These are phyloP conservation scores for Byssoonygena ceratinophila DNA, from an alignment of 2,329 filamentous ascomycete genomes.

Conservation along the genomic window DNA sequence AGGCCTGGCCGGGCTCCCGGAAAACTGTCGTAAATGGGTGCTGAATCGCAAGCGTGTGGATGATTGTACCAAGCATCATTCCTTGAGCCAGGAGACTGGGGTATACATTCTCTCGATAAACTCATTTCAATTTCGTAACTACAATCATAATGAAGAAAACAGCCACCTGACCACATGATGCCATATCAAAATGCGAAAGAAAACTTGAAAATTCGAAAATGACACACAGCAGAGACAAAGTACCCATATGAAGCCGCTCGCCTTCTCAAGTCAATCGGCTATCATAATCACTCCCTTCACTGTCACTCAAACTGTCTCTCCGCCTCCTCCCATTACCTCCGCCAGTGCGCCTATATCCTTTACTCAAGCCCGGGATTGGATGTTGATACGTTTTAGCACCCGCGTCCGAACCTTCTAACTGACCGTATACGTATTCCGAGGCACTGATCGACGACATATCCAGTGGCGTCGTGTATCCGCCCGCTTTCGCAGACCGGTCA, in stretches of 20 bases:
- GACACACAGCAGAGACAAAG: background rate
- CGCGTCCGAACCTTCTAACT: slow-evolving; percentile 32
- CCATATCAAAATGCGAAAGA: background rate
- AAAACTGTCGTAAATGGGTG: too few species aligned
- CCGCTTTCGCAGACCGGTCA: slow-evolving; percentile 28
- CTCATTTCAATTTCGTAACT: too few species aligned
- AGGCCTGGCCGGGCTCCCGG: too few species aligned
- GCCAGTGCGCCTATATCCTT: slow-evolving; percentile 33
- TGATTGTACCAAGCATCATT: too few species aligned
- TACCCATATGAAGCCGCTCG: too few species aligned
- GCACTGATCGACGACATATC: slow-evolving; percentile 34
- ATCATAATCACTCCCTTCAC: slow-evolving; percentile 33
- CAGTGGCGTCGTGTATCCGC: slow-evolving; percentile 36
- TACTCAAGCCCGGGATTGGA: slow-evolving; percentile 46
- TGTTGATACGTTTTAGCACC: slow-evolving; percentile 47
- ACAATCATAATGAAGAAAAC: too few species aligned
- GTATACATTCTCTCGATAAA: too few species aligned
- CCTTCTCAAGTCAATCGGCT: slow-evolving; percentile 18
- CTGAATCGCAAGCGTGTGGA: too few species aligned
- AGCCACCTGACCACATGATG: background rate
- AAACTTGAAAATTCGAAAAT: background rate
- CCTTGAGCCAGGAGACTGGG: too few species aligned
- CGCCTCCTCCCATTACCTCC: slow-evolving; percentile 34
- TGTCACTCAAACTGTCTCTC: slow-evolving; percentile 47
- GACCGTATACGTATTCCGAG: slow-evolving; percentile 34